These are phyloP conservation scores for Brachypodium distachyon DNA, from an alignment of 202 grass and related monocot species.

Conservation along the genomic window DNA sequence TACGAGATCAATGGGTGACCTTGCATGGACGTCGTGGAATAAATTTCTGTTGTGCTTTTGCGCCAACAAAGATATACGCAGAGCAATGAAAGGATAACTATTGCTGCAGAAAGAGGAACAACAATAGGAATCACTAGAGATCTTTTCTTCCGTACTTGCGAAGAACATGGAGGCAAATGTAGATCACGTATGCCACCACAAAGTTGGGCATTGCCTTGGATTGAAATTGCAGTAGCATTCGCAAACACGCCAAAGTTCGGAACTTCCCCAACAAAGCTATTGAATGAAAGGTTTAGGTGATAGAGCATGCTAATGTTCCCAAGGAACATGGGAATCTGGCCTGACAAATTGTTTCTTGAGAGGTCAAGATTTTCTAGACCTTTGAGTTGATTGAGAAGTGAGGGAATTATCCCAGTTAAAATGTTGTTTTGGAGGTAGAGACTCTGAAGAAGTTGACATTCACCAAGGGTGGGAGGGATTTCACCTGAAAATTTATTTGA, in stretches of 20 bases:
- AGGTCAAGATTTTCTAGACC: neutral
- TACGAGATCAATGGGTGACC: constrained; percentile 13
- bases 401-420: neutral
- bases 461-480: too few species aligned
- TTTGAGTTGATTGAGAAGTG: neutral
- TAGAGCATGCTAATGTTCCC: neutral
- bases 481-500: constrained; percentile 2
- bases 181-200: too few species aligned
- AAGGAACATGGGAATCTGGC: neutral
- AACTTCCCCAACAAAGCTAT: neutral
- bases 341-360: neutral
- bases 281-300: too few species aligned
- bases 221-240: too few species aligned
- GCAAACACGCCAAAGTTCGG: neutral
- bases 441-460: neutral
- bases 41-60: neutral
- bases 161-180: neutral
- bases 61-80: neutral
- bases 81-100: neutral
- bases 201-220: too few species aligned
- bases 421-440: neutral
- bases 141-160: neutral
- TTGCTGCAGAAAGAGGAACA: neutral
- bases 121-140: neutral
- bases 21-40: neutral